These are phyloP conservation scores for Setomelanomma holmii DNA, from an alignment of 2,329 filamentous ascomycete species.

Conservation along the genomic window DNA sequence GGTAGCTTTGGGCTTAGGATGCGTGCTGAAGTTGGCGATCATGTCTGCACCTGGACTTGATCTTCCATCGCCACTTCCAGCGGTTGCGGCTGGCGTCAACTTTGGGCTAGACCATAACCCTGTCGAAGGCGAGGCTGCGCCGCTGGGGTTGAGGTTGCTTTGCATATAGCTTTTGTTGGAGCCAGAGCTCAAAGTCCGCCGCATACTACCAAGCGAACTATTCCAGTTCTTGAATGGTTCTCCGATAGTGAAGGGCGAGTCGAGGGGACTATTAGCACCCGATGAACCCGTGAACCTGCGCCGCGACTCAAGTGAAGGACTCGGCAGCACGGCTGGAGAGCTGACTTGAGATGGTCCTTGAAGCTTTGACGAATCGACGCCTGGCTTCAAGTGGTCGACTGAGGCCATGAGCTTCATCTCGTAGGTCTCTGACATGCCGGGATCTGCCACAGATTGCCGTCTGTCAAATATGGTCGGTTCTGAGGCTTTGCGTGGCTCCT, in stretches of 20 bases:
- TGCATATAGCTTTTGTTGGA: slow-evolving; percentile 31
- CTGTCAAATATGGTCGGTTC: slow-evolving; percentile 36
- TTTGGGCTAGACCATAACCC: slow-evolving; percentile 52
- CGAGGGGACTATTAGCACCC: slow-evolving; percentile 33
- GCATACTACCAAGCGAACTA: slow-evolving; percentile 50
- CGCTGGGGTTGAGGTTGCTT: slow-evolving; percentile 25
- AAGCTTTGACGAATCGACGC: slow-evolving; percentile 50
- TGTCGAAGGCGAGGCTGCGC: slow-evolving; percentile 28
- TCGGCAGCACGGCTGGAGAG: slow-evolving; percentile 40
- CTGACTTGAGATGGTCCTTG: slow-evolving; percentile 26
- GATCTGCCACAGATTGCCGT: slow-evolving; percentile 51
- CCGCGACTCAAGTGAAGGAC: slow-evolving; percentile 33
- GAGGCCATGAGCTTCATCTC: slow-evolving; percentile 78
- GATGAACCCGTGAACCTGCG: slow-evolving; percentile 30
- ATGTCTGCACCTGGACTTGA: slow-evolving; percentile 40
- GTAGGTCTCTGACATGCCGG: slow-evolving; percentile 65
- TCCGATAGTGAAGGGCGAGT: slow-evolving; percentile 37
- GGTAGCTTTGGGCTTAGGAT: slow-evolving; percentile 18
- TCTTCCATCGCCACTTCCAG: slow-evolving; percentile 20
- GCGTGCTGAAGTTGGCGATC: slow-evolving; percentile 41
- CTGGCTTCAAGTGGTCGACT: slow-evolving; percentile 72
- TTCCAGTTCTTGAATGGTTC: slow-evolving; percentile 42
- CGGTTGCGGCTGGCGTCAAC: background rate
- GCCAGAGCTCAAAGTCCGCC: slow-evolving; percentile 45
- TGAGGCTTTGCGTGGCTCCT: slow-evolving; percentile 35